phyloP scores from a whole-genome alignment of 2,329 filamentous ascomycete species.

The Colletotrichum spinosum region DNA sequence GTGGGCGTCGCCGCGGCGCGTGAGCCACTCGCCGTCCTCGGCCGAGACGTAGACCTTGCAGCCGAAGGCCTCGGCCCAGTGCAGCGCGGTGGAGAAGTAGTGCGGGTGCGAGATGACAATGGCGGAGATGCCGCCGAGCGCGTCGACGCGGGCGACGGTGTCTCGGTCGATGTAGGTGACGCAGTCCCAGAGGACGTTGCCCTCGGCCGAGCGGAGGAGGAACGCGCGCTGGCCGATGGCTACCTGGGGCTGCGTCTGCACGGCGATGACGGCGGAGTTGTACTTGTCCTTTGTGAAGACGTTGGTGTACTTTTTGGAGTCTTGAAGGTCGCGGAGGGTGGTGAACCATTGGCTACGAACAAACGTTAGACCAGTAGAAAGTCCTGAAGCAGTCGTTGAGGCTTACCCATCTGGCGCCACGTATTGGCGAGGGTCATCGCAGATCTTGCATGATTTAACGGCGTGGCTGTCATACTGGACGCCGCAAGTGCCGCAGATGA shows the following conservation, averaged over 20 bases:
- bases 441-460: constrained; percentile 73
- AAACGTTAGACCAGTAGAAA: constrained; percentile 40
- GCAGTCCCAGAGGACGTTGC: constrained; percentile 86
- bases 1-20: constrained; percentile 55
- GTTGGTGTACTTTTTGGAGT: constrained; percentile 60
- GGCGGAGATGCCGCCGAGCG: constrained; percentile 73
- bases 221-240: constrained; percentile 82
- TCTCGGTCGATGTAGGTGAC: constrained; percentile 75
- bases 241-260: constrained; percentile 67
- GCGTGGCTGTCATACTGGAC: constrained; percentile 70
- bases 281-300: constrained; percentile 59
- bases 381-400: neutral
- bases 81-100: constrained; percentile 81
- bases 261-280: constrained; percentile 58
- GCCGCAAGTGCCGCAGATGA: constrained; percentile 77
- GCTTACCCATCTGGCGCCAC: constrained; percentile 57
- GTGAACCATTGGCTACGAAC: constrained; percentile 72
- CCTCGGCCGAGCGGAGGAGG: constrained; percentile 71
- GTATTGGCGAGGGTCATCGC: constrained; percentile 79
- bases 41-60: constrained; percentile 77
- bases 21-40: constrained; percentile 76
- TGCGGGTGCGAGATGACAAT: constrained; percentile 86
- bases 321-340: constrained; percentile 61
- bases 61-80: constrained; percentile 76
- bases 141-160: constrained; percentile 69